These are phyloP conservation scores for Pseudocohnilembus persalinus DNA, from an alignment of 169 alveolate species.

Conservation along the genomic window DNA sequence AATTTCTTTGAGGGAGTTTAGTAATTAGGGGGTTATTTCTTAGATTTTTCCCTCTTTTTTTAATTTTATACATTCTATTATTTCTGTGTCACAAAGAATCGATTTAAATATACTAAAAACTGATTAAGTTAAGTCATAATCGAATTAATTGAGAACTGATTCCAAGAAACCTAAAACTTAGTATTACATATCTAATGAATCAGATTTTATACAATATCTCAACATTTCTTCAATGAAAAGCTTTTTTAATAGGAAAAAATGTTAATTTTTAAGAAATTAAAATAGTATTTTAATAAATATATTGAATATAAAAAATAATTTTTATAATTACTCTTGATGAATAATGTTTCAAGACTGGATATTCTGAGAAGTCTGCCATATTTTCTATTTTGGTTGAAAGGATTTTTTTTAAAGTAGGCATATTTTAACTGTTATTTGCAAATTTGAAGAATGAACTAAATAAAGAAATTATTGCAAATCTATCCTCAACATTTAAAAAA, in stretches of 20 bases:
- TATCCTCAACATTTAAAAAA: neutral
- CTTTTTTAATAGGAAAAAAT: too few relatives aligned
- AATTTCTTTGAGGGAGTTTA: neutral
- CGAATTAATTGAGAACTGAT: neutral
- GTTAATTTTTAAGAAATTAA: too few relatives aligned
- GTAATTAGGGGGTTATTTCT: too few relatives aligned
- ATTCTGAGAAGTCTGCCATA: neutral
- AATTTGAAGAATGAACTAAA: neutral
- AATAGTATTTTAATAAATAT: too few relatives aligned
- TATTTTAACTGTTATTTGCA: neutral
- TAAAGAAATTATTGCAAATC: neutral
- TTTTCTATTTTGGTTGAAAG: neutral
- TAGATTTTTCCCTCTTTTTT: too few relatives aligned
- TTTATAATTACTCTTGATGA: too few relatives aligned
- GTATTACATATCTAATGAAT: neutral
- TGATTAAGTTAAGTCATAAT: neutral
- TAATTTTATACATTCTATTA: too few relatives aligned
- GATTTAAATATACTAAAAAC: too few relatives aligned
- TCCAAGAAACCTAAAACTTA: neutral
- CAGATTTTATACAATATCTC: neutral
- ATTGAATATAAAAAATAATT: too few relatives aligned
- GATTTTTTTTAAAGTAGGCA: neutral
- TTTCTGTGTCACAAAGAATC: neutral
- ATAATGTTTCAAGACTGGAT: neutral
- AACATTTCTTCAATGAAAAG: neutral